Evolutionary conservation across 1,284 basidiomycete species (phyloP).

Genomic region (Fomitopsis palustris): DNA sequence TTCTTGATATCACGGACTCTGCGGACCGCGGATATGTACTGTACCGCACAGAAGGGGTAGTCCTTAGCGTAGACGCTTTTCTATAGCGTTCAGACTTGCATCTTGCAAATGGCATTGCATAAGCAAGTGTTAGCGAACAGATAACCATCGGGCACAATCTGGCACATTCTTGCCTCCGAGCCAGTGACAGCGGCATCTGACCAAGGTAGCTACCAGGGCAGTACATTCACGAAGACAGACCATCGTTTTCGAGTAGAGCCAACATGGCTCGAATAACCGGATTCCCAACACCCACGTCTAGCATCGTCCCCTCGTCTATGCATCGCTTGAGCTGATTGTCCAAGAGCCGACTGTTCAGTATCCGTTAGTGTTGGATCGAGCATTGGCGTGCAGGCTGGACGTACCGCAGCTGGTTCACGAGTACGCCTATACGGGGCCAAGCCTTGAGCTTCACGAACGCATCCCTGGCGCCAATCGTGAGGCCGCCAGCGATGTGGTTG

Average conservation of each 20-base stretch:
- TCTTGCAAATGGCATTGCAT: too few relatives aligned
- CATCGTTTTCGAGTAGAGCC: constrained; percentile 63
- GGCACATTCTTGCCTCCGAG: too few relatives aligned
- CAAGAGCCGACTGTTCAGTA: constrained; percentile 50
- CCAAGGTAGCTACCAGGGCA: neutral
- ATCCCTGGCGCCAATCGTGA: constrained; percentile 59
- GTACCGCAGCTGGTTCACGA: constrained; percentile 87
- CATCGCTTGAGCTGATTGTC: constrained; percentile 65
- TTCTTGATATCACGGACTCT: neutral
- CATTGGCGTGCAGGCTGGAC: constrained; percentile 12
- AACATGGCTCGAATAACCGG: constrained; percentile 69
- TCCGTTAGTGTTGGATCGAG: neutral
- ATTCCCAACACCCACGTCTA: constrained; percentile 48
- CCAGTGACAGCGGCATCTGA: neutral
- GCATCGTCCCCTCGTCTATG: constrained; percentile 49
- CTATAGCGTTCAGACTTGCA: neutral
- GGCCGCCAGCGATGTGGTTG: constrained; percentile 74
- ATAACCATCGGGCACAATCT: too few relatives aligned
- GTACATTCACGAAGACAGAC: constrained; percentile 27
- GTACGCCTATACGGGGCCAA: constrained; percentile 84
- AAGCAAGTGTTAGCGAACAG: too few relatives aligned
- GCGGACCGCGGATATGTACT: constrained; percentile 2
- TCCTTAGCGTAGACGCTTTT: neutral
- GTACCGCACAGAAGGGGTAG: neutral
- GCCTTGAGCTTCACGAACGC: constrained; percentile 68